Evolutionary conservation across 208 protist species (phyloP), one percentile per base, ranked within the genome.

Genomic region (Trypanosoma vivax): DNA sequence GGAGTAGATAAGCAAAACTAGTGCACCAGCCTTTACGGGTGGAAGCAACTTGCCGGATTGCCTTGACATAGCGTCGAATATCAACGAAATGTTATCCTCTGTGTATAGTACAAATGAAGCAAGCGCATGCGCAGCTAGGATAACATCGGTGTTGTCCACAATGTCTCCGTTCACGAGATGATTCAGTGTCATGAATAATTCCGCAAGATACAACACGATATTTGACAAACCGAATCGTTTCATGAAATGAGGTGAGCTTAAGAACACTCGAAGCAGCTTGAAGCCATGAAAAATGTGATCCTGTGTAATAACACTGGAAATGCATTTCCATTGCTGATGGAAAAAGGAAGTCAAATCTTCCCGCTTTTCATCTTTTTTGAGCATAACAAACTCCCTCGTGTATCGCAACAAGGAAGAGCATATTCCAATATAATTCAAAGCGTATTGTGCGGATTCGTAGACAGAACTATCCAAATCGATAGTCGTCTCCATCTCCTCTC

Each of bases 71-170:
- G 86, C 29, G 30, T 85, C 79, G 68, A 93, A 93, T 11, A 90
- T 51, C 11, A 52, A 52, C 24, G 68, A 75, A 45, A 93, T 83
- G 48, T 83, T 87, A 11, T 88, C 78, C 53, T 93, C 86, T 53
- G 73, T 76, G 66, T 93, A 93, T 28, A 93, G 58, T 19, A 88
- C 68, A 16, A 73, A 80, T 21, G 86, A 90, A 10, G 78, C 79
- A n/a, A 93, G 66, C 3, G 86, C 86, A 56, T 85, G 76, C 3
- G 82, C 86, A 11, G 86, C 82, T 19, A 79, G 68, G 19, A 76
- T 70, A 6, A 93, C 79, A 6, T 68, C 40, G 6, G 72, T 30
- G 55, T 88, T 79, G 4, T 78, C 60, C 19, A 78, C 55, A 31
- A 93, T 74, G 33, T 83, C 73, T n/a, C 79, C 79, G 29, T 88